Conservation (phyloP, 2,329 filamentous ascomycete species). For the Emergomyces africanus region DNA sequence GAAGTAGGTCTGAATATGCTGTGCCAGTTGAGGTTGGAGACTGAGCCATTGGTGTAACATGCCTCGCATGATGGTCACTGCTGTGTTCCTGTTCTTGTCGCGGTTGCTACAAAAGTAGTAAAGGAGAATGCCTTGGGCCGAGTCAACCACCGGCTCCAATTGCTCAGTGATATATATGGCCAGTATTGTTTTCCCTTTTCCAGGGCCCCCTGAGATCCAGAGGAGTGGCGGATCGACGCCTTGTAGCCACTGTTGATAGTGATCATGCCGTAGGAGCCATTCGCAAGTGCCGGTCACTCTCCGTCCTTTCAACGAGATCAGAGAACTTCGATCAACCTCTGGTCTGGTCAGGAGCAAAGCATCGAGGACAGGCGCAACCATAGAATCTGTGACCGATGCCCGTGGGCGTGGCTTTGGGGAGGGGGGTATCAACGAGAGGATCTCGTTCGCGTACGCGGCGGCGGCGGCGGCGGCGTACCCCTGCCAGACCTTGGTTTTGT, state of each 20-base stretch:
- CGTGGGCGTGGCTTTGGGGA: slow-evolving; percentile 2
- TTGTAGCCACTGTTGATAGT: slow-evolving; percentile 12
- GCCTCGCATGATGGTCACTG: slow-evolving; percentile 13
- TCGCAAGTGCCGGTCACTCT: slow-evolving; percentile 14
- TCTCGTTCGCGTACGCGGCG: slow-evolving; percentile 18
- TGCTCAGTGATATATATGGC: slow-evolving; percentile 15
- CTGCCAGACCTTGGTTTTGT: slow-evolving; percentile 29
- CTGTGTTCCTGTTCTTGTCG: slow-evolving; percentile 14
- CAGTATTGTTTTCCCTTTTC: slow-evolving; percentile 18
- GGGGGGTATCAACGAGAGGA: slow-evolving; percentile 3
- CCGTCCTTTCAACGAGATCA: slow-evolving; percentile 15
- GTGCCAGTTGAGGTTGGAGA: slow-evolving; percentile 9
- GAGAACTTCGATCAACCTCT: slow-evolving; percentile 14
- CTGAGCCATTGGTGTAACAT: slow-evolving; percentile 14
- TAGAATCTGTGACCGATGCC: slow-evolving; percentile 8
- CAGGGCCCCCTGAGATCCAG: slow-evolving; percentile 17
- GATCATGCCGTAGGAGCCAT: slow-evolving; percentile 12
- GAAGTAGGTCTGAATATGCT: slow-evolving; percentile 10
- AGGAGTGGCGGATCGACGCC: slow-evolving; percentile 9
- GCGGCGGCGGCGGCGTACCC: slow-evolving; percentile 21
- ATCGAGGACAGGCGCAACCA: slow-evolving; percentile 11
- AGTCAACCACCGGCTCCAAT: slow-evolving; percentile 9
- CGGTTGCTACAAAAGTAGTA: slow-evolving; percentile 18
- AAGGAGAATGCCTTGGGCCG: slow-evolving; percentile 8
- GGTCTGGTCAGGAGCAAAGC: slow-evolving; percentile 14